Evolutionary conservation across 2,329 filamentous ascomycete genomes (phyloP).

Genomic region (Ceratocystis lukuohia): DNA sequence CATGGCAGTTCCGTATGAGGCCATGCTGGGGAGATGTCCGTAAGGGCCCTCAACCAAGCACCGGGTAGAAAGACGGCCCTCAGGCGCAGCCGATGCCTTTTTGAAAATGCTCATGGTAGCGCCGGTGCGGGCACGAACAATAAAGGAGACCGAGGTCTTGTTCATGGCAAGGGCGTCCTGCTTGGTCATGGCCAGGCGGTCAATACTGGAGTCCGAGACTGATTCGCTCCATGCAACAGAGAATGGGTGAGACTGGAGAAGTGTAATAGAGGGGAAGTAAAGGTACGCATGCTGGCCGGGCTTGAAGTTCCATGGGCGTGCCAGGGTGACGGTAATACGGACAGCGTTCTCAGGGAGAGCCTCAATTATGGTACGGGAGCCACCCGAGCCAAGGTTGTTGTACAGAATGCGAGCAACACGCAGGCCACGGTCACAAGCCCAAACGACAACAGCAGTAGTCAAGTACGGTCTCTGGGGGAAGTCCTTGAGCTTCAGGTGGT

Average conservation of each 20-base stretch:
- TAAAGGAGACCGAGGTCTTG: constrained; percentile 55
- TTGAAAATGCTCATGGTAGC: constrained; percentile 59
- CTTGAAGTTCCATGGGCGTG: constrained; percentile 61
- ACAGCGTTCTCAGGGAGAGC: constrained; percentile 63
- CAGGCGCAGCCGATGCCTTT: constrained; percentile 47
- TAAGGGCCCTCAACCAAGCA: constrained; percentile 68
- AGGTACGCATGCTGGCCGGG: constrained; percentile 70
- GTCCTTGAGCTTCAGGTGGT: constrained; percentile 45
- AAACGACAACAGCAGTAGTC: constrained; percentile 50
- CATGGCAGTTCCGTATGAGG: constrained; percentile 65
- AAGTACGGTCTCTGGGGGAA: constrained; percentile 46
- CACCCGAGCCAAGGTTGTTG: constrained; percentile 52
- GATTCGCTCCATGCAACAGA: constrained; percentile 68
- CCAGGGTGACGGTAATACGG: constrained; percentile 59
- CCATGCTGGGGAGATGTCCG: constrained; percentile 54
- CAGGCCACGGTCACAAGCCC: constrained; percentile 48
- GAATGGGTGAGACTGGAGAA: constrained; percentile 67
- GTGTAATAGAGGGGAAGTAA: constrained; percentile 59
- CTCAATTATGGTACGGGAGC: constrained; percentile 57
- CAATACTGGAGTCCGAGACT: constrained; percentile 35
- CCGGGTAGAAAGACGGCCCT: constrained; percentile 47
- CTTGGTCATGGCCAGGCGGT: constrained; percentile 46
- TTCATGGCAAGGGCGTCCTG: constrained; percentile 45
- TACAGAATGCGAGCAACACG: constrained; percentile 49
- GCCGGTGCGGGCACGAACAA: constrained; percentile 60